These are phyloP conservation scores for Quercus gilva DNA, from an alignment of 306 rosid genomes.

Conservation along the genomic window DNA sequence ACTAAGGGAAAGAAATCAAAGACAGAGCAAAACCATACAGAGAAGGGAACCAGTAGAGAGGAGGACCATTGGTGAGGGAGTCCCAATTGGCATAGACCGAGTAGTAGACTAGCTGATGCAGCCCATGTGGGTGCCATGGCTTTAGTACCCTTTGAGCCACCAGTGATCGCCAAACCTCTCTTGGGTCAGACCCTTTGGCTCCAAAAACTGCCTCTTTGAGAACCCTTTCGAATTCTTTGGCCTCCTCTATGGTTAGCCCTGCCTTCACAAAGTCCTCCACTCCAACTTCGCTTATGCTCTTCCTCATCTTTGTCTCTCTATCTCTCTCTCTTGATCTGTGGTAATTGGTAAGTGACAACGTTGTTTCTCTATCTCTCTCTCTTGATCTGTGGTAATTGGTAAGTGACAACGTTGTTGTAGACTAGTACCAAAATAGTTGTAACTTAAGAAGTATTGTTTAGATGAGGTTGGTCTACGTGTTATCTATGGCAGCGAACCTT, in stretches of 20 bases:
- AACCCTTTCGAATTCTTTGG: constrained; percentile 25
- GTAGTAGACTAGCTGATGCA: constrained; percentile 64
- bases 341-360: too few species aligned
- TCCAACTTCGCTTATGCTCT: constrained; percentile 42
- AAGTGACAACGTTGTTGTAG: not conserved
- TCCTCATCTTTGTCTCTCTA: constrained; percentile 26
- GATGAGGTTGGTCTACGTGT: too few species aligned
- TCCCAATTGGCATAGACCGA: constrained; percentile 49
- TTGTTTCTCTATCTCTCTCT: not conserved
- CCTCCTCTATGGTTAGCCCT: constrained; percentile 52
- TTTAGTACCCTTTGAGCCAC: constrained; percentile 53
- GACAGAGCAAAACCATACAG: constrained; percentile 31
- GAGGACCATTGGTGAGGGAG: constrained; percentile 38
- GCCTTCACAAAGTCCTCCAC: constrained; percentile 46
- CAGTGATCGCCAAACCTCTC: constrained; percentile 49
- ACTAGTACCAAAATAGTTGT: not conserved
- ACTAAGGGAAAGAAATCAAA: not conserved
- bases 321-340: not conserved
- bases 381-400: not conserved
- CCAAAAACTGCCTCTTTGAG: constrained; percentile 22
- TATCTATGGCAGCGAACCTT: too few species aligned
- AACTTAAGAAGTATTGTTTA: not conserved
- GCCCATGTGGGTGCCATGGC: constrained; percentile 53
- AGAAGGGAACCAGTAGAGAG: constrained; percentile 82
- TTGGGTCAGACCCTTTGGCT: constrained; percentile 29